A percentile compares a stretch with the other conserved stretches of the same genome.
These are phyloP conservation scores for Nissolia schottii DNA, from an alignment of 306 rosid species.

Conservation along the genomic window DNA sequence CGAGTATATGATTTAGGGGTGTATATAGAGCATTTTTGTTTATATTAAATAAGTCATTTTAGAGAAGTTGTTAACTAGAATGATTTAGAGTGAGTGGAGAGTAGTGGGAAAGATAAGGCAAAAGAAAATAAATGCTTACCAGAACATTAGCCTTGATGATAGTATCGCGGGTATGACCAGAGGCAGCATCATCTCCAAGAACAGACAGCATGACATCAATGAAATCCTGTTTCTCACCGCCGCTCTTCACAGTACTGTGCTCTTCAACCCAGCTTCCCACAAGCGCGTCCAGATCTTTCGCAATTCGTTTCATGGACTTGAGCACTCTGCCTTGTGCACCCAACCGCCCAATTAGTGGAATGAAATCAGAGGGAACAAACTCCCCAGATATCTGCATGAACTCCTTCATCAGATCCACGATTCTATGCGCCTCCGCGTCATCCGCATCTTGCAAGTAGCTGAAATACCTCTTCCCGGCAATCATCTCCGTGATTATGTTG, in stretches of 20 bases:
- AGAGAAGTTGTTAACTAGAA: too few species aligned
- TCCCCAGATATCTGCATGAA: slow-evolving; percentile 41
- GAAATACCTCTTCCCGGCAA: slow-evolving; percentile 49
- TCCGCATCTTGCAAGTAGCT: slow-evolving; percentile 23
- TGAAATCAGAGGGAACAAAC: slow-evolving; percentile 35
- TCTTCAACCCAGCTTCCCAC: slow-evolving; percentile 49
- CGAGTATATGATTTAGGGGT: too few species aligned
- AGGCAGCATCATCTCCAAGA: slow-evolving; percentile 33
- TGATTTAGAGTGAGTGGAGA: neutral
- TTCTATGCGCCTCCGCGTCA: slow-evolving; percentile 38
- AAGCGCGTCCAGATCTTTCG: slow-evolving; percentile 38
- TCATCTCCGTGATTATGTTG: slow-evolving; percentile 34
- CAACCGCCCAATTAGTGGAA: slow-evolving; percentile 47
- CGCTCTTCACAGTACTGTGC: slow-evolving; percentile 14
- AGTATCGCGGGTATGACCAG: slow-evolving; percentile 35
- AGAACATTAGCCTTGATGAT: slow-evolving; percentile 42
- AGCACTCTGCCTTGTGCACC: slow-evolving; percentile 24
- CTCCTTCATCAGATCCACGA: slow-evolving; percentile 41
- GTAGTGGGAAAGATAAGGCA: too few species aligned
- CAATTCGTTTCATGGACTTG: slow-evolving; percentile 43
- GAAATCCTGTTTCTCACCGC: slow-evolving; percentile 39
- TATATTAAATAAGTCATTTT: too few species aligned
- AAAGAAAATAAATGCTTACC: slow-evolving; percentile 17
- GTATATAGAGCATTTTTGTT: too few species aligned
- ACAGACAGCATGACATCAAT: slow-evolving; percentile 47